Conservation (phyloP, 805 yeast genomes). For the Candida multigemmis region DNA sequence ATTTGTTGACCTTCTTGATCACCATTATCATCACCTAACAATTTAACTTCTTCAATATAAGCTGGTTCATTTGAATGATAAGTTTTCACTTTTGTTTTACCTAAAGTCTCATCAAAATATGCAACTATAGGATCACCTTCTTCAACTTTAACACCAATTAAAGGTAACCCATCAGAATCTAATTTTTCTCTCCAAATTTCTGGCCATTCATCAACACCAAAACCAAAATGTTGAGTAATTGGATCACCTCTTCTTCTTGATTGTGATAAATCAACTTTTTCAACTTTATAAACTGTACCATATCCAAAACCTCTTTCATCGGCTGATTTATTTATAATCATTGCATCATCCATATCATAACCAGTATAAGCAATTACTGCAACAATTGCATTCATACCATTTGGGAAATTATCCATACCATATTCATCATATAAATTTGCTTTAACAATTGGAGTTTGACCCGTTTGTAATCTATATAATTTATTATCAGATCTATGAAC, state of each 20-base stretch:
- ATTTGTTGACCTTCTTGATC: constrained; percentile 76
- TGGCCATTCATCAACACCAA: constrained; percentile 91
- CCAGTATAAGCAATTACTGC: constrained; percentile 99
- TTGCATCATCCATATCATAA: constrained; percentile 99
- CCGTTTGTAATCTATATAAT: constrained; percentile 83
- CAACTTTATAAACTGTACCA: constrained; percentile 93
- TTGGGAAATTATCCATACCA: constrained; percentile 98
- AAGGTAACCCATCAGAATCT: constrained; percentile 89
- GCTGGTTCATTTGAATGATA: constrained; percentile 95
- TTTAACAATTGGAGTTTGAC: constrained; percentile 95
- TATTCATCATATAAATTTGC: constrained; percentile 90
- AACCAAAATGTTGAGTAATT: constrained; percentile 87
- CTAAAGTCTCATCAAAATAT: constrained; percentile 81
- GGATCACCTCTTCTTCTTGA: constrained; percentile 90
- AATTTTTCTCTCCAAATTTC: constrained; percentile 79
- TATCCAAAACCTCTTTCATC: constrained; percentile 97
- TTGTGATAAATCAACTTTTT: constrained; percentile 73
- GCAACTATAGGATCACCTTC: constrained; percentile 97
- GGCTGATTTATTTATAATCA: constrained; percentile 95
- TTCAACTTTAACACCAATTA: constrained; percentile 76
- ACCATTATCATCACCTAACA: constrained; percentile 72
- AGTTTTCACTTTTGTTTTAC: constrained; percentile 84
- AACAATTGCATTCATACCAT: constrained; percentile 96
- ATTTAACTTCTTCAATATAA: constrained; percentile 88
- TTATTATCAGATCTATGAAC: constrained; percentile 91